Evolutionary conservation across 352 stramenopile species (phyloP).

Genomic region (Pythium phragmitis): DNA sequence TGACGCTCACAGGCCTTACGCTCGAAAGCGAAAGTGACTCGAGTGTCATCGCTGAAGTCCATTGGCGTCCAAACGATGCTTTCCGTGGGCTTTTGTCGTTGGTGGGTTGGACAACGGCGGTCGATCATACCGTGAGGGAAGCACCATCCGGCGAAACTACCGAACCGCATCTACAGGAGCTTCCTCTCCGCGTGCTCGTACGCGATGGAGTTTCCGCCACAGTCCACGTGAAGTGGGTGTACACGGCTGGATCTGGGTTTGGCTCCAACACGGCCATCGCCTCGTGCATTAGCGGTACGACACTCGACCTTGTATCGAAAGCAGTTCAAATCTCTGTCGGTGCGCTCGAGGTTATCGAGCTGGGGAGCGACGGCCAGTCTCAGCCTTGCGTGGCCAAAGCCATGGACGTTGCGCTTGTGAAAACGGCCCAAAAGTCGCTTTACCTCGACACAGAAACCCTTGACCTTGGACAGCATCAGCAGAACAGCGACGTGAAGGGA

Average conservation of each 20-base stretch:
- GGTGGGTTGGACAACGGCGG: conserved; percentile 8
- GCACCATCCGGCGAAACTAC: background rate
- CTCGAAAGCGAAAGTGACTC: conserved; percentile 9
- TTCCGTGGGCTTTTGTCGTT: conserved; percentile 58
- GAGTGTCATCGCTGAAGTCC: conserved; percentile 41
- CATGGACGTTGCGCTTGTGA: conserved; percentile 65
- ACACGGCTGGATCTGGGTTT: conserved; percentile 58
- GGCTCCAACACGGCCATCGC: conserved; percentile 58
- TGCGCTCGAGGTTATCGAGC: conserved; percentile 53
- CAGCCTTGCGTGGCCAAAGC: conserved; percentile 22
- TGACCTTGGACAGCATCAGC: conserved; percentile 79
- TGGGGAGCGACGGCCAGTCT: background rate
- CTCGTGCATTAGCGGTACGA: conserved; percentile 66
- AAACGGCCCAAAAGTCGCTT: conserved; percentile 63
- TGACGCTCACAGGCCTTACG: conserved; percentile 5
- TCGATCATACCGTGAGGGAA: background rate
- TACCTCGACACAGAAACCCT: conserved; percentile 64
- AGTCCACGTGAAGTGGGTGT: conserved; percentile 69
- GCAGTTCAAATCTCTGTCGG: conserved; percentile 50
- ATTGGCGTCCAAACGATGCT: conserved; percentile 47
- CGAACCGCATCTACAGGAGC: background rate
- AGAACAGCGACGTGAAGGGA: conserved; percentile 53
- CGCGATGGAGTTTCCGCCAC: conserved; percentile 32
- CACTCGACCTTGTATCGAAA: conserved; percentile 62
- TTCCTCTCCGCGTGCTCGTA: conserved; percentile 49